These are phyloP conservation scores for Syzygium syzygioides DNA, from an alignment of 441 rosid genomes.

Conservation along the genomic window DNA sequence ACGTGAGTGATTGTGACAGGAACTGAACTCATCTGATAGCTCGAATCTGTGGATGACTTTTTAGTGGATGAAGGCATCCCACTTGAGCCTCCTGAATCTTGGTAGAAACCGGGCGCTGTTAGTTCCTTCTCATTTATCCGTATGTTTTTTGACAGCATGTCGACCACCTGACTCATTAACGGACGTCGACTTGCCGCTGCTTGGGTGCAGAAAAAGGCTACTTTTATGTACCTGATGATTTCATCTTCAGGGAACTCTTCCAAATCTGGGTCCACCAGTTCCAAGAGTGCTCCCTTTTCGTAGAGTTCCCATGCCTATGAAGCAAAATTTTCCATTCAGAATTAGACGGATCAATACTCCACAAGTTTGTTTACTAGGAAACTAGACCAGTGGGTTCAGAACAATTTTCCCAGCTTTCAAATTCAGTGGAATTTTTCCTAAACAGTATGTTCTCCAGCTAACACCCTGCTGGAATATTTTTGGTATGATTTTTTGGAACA, in stretches of 20 bases:
- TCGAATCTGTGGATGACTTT: conserved; percentile 22
- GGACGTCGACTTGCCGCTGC: conserved; percentile 46
- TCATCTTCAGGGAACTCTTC: conserved; percentile 43
- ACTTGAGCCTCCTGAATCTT: conserved; percentile 12
- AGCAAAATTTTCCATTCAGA: neutral
- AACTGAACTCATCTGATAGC: conserved; percentile 35
- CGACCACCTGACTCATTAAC: conserved; percentile 51
- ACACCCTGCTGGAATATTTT: neutral
- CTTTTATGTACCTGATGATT: conserved; percentile 44
- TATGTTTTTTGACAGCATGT: conserved; percentile 47
- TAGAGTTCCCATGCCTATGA: conserved; percentile 56
- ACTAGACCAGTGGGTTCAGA: neutral
- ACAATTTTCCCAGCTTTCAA: neutral
- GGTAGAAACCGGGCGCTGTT: conserved; percentile 56
- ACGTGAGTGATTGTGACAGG: conserved; percentile 48
- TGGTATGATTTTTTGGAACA: neutral
- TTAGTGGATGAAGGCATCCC: conserved; percentile 20
- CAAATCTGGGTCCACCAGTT: conserved; percentile 49
- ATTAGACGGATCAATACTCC: neutral
- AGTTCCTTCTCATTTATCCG: conserved; percentile 46
- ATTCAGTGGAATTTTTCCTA: neutral
- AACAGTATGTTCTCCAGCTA: neutral
- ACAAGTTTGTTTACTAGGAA: neutral
- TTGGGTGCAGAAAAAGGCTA: conserved; percentile 75
- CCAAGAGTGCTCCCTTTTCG: conserved; percentile 40